These are phyloP conservation scores for Gymnopilus dilepis DNA, from an alignment of 768 basidiomycete species.

Conservation along the genomic window DNA sequence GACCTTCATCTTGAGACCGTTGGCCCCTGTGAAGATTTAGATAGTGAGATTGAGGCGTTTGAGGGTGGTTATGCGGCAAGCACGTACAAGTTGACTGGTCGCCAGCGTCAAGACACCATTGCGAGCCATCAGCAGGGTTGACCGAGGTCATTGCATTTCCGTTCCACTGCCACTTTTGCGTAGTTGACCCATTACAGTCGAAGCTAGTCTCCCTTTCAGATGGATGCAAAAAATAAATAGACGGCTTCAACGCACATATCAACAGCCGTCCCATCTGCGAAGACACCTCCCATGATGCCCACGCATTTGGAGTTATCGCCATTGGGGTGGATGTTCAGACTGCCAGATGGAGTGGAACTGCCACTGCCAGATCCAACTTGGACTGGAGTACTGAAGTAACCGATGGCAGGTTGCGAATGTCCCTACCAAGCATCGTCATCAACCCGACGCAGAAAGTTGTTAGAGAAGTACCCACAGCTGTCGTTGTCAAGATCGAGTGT, in stretches of 20 bases:
- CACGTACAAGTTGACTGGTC: background rate
- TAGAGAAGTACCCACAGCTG: background rate
- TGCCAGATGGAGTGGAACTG: background rate
- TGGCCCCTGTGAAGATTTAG: conserved; percentile 2
- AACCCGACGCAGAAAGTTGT: background rate
- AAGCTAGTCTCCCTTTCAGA: background rate
- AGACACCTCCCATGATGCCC: background rate
- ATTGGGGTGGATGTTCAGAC: conserved; percentile 8
- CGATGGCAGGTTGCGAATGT: background rate
- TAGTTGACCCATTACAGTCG: conserved; percentile 5
- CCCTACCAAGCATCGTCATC: background rate
- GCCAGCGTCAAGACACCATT: conserved; percentile 13
- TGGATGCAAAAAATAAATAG: background rate
- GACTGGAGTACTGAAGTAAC: background rate
- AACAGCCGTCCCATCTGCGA: conserved; percentile 8
- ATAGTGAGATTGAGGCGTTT: background rate
- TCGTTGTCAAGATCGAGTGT: background rate
- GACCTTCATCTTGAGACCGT: conserved; percentile 15
- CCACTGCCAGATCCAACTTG: background rate
- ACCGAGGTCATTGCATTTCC: background rate
- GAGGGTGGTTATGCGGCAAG: background rate
- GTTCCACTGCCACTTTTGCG: conserved; percentile 13
- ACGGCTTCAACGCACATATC: background rate
- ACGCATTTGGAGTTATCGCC: conserved; percentile 10
- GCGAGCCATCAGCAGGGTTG: conserved; percentile 8